Conservation (phyloP, 148 eudicot species). For the Rhododendron ferrugineum region DNA sequence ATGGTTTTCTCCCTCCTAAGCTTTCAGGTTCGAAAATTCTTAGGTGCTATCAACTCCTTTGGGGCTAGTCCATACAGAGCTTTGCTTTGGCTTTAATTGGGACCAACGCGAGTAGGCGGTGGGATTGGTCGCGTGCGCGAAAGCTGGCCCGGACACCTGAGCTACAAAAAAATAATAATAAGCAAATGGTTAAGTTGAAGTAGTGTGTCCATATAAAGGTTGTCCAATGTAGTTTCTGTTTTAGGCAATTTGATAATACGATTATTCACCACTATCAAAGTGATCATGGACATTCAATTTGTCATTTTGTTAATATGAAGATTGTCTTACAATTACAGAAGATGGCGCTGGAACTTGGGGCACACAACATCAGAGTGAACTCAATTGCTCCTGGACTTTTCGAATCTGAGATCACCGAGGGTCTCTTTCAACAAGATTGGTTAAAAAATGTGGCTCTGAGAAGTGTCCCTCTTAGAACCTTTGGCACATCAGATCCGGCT, state of each 20-base stretch:
- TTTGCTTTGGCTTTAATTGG: too few species aligned
- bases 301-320: not conserved
- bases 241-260: not conserved
- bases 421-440: constrained; percentile 25
- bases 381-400: constrained; percentile 34
- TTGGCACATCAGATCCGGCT: constrained; percentile 26
- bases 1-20: not conserved
- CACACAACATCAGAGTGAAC: constrained; percentile 27
- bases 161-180: too few species aligned
- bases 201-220: not conserved
- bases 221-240: not conserved
- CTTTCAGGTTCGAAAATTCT: too few species aligned
- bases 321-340: not conserved
- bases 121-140: too few species aligned
- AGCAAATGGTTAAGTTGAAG: not conserved
- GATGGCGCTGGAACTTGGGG: constrained; percentile 35
- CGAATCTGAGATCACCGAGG: constrained; percentile 29
- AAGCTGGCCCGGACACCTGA: too few species aligned
- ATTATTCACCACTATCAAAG: not conserved
- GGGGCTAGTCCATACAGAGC: too few species aligned
- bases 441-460: constrained; percentile 20
- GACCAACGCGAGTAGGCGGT: too few species aligned
- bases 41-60: too few species aligned
- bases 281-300: not conserved
- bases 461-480: constrained; percentile 19